A percentile compares a stretch with the other conserved stretches of the same genome.
phyloP scores from a whole-genome alignment of 192 early-diverging fungal genomes.

The Neocallimastix lanati region DNA sequence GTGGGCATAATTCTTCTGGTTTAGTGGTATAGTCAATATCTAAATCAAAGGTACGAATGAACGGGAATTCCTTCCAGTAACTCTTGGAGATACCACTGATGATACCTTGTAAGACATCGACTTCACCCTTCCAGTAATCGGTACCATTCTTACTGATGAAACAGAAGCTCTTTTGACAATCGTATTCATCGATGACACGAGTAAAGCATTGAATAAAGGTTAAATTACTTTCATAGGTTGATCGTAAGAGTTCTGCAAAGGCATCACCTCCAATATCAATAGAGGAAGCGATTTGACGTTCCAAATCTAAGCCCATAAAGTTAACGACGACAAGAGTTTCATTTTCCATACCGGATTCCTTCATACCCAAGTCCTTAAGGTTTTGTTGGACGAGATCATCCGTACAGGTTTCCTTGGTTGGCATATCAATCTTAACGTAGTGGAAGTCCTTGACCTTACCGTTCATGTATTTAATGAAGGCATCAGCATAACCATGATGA shows the following conservation, averaged over 20 bases:
- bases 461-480: background rate
- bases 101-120: background rate
- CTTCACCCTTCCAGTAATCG: background rate
- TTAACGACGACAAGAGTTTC: background rate
- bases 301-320: background rate
- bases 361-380: background rate
- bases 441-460: background rate
- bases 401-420: background rate
- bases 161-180: background rate
- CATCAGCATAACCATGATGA: background rate
- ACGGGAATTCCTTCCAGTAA: background rate
- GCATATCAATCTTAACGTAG: background rate
- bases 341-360: background rate
- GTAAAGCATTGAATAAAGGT: background rate
- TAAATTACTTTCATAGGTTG: background rate
- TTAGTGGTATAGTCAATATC: background rate
- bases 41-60: background rate
- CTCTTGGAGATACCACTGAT: background rate
- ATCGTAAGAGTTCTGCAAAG: background rate
- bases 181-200: background rate
- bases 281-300: background rate
- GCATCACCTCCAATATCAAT: background rate
- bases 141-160: background rate
- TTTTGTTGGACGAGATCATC: background rate
- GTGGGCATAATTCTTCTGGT: background rate